Evolutionary conservation across 306 rosid genomes (phyloP).

Genomic region (Mimosa pudica): DNA sequence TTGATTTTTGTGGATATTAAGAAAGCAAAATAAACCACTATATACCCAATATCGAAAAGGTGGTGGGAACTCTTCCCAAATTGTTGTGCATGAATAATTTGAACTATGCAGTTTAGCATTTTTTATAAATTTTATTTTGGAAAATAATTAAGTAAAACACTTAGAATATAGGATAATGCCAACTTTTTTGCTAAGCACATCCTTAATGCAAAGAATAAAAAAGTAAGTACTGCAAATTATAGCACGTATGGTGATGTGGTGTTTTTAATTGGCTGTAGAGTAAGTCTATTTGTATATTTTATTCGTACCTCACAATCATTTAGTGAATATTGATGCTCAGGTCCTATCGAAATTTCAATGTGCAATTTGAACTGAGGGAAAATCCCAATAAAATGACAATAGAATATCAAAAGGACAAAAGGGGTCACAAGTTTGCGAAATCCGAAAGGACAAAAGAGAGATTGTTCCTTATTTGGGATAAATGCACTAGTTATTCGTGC

Average conservation of each 20-base stretch:
- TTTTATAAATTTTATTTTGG: not conserved
- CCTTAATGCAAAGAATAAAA: not conserved
- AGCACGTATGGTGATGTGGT: not conserved
- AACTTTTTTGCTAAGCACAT: not conserved
- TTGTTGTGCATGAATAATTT: not conserved
- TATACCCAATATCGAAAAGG: not conserved
- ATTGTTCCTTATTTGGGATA: no score
- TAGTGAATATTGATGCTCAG: constrained; percentile 11
- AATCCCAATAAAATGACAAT: no score
- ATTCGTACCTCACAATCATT: not conserved
- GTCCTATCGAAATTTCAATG: constrained; percentile 15
- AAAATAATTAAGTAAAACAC: not conserved
- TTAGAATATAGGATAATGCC: not conserved
- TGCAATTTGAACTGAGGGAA: not conserved
- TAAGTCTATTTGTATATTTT: not conserved
- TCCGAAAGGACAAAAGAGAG: no score
- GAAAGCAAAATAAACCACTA: not conserved
- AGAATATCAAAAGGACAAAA: no score
- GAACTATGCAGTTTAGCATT: not conserved
- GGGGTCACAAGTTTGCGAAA: no score
- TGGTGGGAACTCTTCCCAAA: not conserved
- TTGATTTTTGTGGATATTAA: no score
- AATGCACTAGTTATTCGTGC: no score
- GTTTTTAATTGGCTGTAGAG: not conserved
- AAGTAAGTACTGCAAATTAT: not conserved